Conservation (phyloP, 2,329 filamentous ascomycete genomes). For the Beauveria asiatica region DNA sequence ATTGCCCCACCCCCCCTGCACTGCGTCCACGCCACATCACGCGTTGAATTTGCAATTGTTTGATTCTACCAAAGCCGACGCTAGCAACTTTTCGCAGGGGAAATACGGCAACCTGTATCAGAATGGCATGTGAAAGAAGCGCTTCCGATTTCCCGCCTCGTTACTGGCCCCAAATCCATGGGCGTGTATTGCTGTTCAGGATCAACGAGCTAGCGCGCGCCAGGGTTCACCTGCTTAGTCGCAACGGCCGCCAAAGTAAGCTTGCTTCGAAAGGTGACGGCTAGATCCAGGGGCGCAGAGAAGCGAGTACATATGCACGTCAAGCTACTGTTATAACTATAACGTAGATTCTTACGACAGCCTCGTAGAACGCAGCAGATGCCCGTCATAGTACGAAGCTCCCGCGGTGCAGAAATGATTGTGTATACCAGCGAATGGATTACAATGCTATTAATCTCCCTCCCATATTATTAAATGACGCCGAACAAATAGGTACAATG, state of each 20-base stretch:
- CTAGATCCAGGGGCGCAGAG: no score
- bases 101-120: background rate
- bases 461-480: background rate
- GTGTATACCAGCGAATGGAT: background rate
- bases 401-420: background rate
- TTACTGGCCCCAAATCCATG: background rate
- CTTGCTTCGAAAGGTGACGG: no score
- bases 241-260: no score
- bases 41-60: background rate
- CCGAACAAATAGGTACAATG: background rate
- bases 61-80: background rate
- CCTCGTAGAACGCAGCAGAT: background rate
- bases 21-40: background rate
- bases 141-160: background rate
- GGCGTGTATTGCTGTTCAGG: background rate
- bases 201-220: background rate
- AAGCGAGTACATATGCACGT: no score
- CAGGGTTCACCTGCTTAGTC: no score
- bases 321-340: no score
- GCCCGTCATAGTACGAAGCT: background rate
- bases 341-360: background rate
- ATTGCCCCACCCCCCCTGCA: conserved; percentile 3
- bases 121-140: background rate
- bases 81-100: background rate
- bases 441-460: background rate